Base-by-base conservation (phyloP, 2,329 filamentous ascomycete species). In the Amauroascus verrucosus region DNA sequence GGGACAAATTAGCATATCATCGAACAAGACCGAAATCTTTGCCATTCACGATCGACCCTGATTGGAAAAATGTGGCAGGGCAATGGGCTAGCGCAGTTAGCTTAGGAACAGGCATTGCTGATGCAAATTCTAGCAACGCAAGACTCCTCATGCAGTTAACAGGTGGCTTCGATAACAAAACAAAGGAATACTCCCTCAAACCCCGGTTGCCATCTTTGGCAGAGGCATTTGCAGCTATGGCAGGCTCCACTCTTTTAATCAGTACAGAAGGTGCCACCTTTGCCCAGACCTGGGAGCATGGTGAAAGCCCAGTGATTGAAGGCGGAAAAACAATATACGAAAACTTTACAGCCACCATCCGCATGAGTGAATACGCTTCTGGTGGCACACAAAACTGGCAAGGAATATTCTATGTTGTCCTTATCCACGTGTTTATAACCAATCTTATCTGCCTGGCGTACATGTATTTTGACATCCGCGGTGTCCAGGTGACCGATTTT, bases 401-500 rank as follows among this genome's bases (percentile, higher is more conserved):
- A 54, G 74, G 69, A 4, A 70, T 80, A 0, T 91, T 90, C 67
- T 83, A 86, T 62, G 54, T 82, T 1, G 75, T 89, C 0, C 77
- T 91, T 0, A 62, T 77, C 1, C 67, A 82, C 13, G 82, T 86
- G 1, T 86, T 88, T 61, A 57, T 79, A 22, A 60, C 89, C 86
- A 63, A 55, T 83, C 24, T 52, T 20, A 28, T 52, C 16, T 52
- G 70, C 83, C 37, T 85, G 84, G 54, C 70, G 88, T 0, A 88
- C 67, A 75, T 84, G 57, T 65, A 84, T 48, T 63, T 78, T 45
- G 72, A 79, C 51, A 62, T 77, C 58, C 64, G 71, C 5, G 71
- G 72, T 0, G 79, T 80, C 0, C 76, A 87, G 20, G 79, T 91
- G 6, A 89, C 84, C 0, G 87, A 91, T 69, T 89, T 85, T 63